phyloP scores from a whole-genome alignment of 495 filamentous ascomycete genomes.

The Podospora sp. region DNA sequence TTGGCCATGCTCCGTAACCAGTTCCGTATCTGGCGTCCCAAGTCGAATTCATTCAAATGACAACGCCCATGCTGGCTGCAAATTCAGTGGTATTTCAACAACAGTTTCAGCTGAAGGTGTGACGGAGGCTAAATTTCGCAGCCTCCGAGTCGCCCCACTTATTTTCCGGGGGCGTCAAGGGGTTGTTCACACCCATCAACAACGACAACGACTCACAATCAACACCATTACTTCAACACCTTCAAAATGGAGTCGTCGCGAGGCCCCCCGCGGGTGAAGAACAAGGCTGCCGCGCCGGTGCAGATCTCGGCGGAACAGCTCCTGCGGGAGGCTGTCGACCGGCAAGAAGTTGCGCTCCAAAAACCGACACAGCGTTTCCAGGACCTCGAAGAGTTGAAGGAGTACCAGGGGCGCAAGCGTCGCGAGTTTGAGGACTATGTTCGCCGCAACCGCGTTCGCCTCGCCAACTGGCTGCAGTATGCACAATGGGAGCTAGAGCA shows the following conservation, averaged over 20 bases:
- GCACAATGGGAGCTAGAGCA: conserved; percentile 97
- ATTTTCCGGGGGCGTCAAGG: not conserved
- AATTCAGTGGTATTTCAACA: not conserved
- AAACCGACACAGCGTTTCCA: conserved; percentile 93
- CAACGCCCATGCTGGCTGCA: no score
- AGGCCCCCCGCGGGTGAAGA: conserved; percentile 94
- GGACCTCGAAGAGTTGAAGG: conserved; percentile 96
- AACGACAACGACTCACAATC: not conserved
- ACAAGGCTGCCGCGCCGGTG: conserved; percentile 84
- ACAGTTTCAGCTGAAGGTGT: not conserved
- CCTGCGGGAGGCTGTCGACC: conserved; percentile 95
- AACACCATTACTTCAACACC: not conserved
- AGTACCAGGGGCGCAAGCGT: conserved; percentile 92
- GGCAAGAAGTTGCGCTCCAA: conserved; percentile 85
- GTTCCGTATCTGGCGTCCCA: not conserved
- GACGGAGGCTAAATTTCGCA: not conserved
- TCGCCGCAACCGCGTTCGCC: conserved; percentile 88
- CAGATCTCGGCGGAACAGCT: conserved; percentile 98
- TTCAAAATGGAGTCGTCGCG: conserved; percentile 83
- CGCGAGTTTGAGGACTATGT: conserved; percentile 99
- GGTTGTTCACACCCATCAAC: not conserved
- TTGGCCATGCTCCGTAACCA: not conserved
- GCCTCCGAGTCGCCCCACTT: not conserved
- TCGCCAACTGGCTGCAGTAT: conserved; percentile 99
- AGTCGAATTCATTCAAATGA: no score